phyloP scores from a whole-genome alignment of 2,329 filamentous ascomycete genomes.

The Clarireedia hainanense region DNA sequence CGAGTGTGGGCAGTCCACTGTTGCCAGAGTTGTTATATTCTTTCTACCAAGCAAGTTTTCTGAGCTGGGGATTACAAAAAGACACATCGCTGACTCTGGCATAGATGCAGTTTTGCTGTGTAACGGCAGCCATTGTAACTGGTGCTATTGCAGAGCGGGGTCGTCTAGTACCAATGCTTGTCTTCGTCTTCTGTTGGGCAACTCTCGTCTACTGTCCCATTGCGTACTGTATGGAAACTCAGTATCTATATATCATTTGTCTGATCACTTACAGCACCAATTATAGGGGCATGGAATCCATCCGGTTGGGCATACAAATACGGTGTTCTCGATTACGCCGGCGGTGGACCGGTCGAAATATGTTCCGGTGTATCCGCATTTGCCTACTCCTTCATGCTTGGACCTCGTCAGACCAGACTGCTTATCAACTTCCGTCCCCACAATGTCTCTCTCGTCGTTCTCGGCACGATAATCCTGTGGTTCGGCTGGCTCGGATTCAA shows the following conservation, averaged over 20 bases:
- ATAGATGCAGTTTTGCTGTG: conserved; percentile 93
- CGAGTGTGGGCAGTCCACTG: conserved; percentile 82
- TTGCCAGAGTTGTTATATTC: conserved; percentile 86
- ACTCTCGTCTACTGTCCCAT: conserved; percentile 96
- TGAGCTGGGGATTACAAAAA: no score
- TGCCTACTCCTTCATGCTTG: conserved; percentile 92
- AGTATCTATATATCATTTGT: no score
- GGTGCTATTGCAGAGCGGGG: conserved; percentile 92
- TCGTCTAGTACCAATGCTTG: conserved; percentile 84
- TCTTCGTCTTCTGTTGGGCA: conserved; percentile 94
- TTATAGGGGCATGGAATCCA: conserved; percentile 67
- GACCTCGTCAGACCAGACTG: conserved; percentile 96
- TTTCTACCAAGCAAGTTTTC: conserved; percentile 69
- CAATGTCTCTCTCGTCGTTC: conserved; percentile 94
- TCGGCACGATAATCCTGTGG: conserved; percentile 93
- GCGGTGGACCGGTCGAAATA: conserved; percentile 95
- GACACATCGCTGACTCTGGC: neutral
- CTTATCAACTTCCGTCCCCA: conserved; percentile 99
- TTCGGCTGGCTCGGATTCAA: conserved; percentile 99
- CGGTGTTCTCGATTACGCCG: conserved; percentile 92
- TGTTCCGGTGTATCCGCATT: conserved; percentile 86
- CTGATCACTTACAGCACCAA: no score
- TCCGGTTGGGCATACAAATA: conserved; percentile 90
- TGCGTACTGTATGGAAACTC: conserved; percentile 58
- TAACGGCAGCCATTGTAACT: conserved; percentile 84